Evolutionary conservation across 495 filamentous ascomycete genomes (phyloP).

Genomic region (Aspergillus nidulans): DNA sequence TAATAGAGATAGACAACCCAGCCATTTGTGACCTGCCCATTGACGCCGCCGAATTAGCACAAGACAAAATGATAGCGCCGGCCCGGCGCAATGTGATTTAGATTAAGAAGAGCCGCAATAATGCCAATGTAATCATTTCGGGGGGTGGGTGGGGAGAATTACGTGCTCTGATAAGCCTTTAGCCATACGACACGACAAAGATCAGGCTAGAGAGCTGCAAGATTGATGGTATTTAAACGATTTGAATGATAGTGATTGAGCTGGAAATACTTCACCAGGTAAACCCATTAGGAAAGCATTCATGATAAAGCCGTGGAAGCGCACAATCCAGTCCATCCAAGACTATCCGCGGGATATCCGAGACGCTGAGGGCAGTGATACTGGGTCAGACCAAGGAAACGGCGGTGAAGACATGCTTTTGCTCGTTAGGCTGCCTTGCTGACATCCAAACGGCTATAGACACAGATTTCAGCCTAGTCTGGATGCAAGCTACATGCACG

Average conservation of each 20-base stretch:
- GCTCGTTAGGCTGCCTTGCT: background rate
- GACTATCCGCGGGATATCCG: conserved; percentile 4
- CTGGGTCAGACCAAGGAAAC: background rate
- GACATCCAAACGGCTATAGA: conserved; percentile 1
- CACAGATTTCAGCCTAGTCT: background rate
- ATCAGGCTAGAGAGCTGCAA: conserved; percentile 7
- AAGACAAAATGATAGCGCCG: conserved; percentile 11
- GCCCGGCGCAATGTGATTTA: conserved; percentile 4
- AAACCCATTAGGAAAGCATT: conserved; percentile 3
- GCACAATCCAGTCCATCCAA: background rate
- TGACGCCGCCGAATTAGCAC: conserved; percentile 3
- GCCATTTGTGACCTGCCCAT: conserved; percentile 12
- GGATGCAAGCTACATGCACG: background rate
- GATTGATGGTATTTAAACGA: conserved; percentile 10
- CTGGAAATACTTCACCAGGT: conserved; percentile 7
- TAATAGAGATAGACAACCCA: conserved; percentile 2
- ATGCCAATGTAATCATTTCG: conserved; percentile 5
- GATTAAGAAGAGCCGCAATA: background rate
- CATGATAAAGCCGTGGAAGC: conserved; percentile 9
- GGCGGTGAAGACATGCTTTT: background rate
- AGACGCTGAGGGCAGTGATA: background rate
- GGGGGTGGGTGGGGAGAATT: conserved; percentile 7
- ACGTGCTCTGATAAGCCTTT: conserved; percentile 3
- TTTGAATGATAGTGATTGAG: conserved; percentile 4
- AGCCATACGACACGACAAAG: background rate